These are phyloP conservation scores for Yarrowia galli DNA, from an alignment of 1,139 yeast species.

Conservation along the genomic window DNA sequence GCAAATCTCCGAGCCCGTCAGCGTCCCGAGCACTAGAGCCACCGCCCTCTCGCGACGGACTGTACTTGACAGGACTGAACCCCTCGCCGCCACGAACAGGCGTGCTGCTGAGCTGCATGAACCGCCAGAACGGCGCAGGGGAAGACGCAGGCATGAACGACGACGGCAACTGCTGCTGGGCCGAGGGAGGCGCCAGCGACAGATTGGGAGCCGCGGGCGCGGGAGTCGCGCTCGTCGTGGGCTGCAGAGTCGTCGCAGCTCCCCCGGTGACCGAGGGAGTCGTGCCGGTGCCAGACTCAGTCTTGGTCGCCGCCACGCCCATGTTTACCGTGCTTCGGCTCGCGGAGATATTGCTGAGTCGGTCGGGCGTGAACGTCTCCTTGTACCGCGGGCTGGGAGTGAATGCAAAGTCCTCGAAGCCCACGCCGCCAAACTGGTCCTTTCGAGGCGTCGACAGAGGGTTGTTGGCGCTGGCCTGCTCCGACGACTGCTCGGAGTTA, in stretches of 20 bases:
- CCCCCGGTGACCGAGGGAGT: constrained; percentile 12
- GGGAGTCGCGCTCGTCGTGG: constrained; percentile 42
- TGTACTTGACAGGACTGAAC: constrained; percentile 19
- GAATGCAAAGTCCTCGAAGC: constrained; percentile 35
- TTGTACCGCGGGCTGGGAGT: constrained; percentile 31
- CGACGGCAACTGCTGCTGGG: constrained; percentile 53
- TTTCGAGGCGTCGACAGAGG: constrained; percentile 33
- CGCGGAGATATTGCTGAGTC: constrained; percentile 36
- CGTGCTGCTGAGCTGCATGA: constrained; percentile 53
- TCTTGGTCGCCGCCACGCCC: constrained; percentile 7
- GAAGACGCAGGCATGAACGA: constrained; percentile 54
- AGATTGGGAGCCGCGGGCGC: constrained; percentile 47
- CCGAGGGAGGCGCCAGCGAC: constrained; percentile 53
- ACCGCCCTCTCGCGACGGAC: constrained; percentile 19
- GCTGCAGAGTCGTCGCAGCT: constrained; percentile 7
- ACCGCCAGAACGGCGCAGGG: constrained; percentile 56
- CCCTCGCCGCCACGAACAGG: constrained; percentile 46
- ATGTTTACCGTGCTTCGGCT: constrained; percentile 27
- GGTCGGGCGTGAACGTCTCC: constrained; percentile 37
- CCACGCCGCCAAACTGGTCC: constrained; percentile 37
- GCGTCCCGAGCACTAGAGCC: constrained; percentile 38
- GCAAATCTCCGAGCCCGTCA: constrained; percentile 54
- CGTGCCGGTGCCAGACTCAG: constrained; percentile 15
- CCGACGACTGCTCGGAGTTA: not conserved
- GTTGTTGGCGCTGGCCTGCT: constrained; percentile 4